phyloP scores from a whole-genome alignment of 1,284 basidiomycete genomes.

The Boletellus deceptivus region DNA sequence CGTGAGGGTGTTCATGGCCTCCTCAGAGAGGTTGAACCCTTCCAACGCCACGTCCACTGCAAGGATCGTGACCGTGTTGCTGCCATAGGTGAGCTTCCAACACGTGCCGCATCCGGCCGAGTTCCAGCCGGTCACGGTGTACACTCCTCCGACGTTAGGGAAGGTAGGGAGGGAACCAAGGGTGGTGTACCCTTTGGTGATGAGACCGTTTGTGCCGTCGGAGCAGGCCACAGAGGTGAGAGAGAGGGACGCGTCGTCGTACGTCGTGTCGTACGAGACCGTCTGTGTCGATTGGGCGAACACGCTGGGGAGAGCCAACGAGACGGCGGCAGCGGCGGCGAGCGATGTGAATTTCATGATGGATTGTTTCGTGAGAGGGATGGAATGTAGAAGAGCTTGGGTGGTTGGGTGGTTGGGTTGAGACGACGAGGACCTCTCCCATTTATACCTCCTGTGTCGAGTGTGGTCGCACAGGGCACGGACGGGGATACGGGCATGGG shows the following conservation, averaged over 20 bases:
- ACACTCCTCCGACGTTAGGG: conserved; percentile 50
- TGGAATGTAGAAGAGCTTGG: not conserved
- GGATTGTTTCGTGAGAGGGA: not conserved
- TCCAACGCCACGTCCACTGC: conserved; percentile 33
- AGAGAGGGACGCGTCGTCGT: conserved; percentile 37
- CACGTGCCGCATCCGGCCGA: conserved; percentile 37
- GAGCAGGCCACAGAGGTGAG: conserved; percentile 48
- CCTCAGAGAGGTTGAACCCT: conserved; percentile 37
- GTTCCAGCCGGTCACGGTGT: conserved; percentile 34
- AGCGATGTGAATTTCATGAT: conserved; percentile 27
- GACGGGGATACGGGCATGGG: not conserved
- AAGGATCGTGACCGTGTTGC: conserved; percentile 22
- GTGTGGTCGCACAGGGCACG: not conserved
- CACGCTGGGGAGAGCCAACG: conserved; percentile 13
- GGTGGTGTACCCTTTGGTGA: conserved; percentile 43
- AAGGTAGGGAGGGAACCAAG: conserved; percentile 48
- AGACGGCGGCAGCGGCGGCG: conserved; percentile 8
- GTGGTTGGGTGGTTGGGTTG: not conserved
- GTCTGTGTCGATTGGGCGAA: conserved; percentile 11
- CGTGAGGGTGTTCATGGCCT: conserved; percentile 38
- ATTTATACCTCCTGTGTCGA: conserved; percentile 15
- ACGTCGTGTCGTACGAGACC: conserved; percentile 35
- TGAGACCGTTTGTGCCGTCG: conserved; percentile 41
- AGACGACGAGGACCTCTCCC: not conserved
- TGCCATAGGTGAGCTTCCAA: conserved; percentile 30